These are phyloP conservation scores for Psilocybe subaeruginosa DNA, from an alignment of 768 basidiomycete genomes.

Conservation along the genomic window DNA sequence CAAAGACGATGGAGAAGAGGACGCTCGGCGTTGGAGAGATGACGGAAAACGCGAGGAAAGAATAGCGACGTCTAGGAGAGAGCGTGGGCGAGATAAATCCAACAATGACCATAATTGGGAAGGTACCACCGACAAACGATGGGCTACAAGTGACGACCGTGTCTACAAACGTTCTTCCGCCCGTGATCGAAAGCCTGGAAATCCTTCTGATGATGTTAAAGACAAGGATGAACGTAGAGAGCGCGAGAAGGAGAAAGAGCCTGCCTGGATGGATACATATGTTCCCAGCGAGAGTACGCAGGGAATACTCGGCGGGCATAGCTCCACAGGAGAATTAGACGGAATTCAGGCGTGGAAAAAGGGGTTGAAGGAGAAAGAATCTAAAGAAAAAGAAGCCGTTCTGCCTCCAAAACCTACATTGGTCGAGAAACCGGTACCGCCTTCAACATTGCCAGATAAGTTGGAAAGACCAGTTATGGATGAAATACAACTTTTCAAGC, in stretches of 20 bases:
- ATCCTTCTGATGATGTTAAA: conserved; percentile 41
- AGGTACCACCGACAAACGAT: conserved; percentile 51
- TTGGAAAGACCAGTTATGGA: conserved; percentile 48
- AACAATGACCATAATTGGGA: conserved; percentile 49
- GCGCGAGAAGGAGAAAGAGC: conserved; percentile 80
- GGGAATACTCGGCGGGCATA: conserved; percentile 68
- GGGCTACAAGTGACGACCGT: conserved; percentile 68
- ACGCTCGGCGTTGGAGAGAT: conserved; percentile 79
- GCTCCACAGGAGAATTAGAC: conserved; percentile 69
- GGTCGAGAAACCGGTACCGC: neutral
- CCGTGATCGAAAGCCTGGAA: conserved; percentile 57
- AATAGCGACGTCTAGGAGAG: conserved; percentile 57
- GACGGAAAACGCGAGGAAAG: conserved; percentile 83
- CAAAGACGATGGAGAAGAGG: conserved; percentile 59
- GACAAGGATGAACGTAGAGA: conserved; percentile 55
- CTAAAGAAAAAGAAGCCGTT: conserved; percentile 20
- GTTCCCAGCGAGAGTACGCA: conserved; percentile 59
- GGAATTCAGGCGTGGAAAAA: conserved; percentile 90
- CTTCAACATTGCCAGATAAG: conserved; percentile 20
- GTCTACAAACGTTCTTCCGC: conserved; percentile 63
- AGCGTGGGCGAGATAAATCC: conserved; percentile 47
- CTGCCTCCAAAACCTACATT: conserved; percentile 10
- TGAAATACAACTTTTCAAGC: conserved; percentile 82
- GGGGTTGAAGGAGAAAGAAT: conserved; percentile 72
- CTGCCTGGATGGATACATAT: conserved; percentile 92